phyloP scores from a whole-genome alignment of 495 filamentous ascomycete species.

The Penicillium egyptiacum region DNA sequence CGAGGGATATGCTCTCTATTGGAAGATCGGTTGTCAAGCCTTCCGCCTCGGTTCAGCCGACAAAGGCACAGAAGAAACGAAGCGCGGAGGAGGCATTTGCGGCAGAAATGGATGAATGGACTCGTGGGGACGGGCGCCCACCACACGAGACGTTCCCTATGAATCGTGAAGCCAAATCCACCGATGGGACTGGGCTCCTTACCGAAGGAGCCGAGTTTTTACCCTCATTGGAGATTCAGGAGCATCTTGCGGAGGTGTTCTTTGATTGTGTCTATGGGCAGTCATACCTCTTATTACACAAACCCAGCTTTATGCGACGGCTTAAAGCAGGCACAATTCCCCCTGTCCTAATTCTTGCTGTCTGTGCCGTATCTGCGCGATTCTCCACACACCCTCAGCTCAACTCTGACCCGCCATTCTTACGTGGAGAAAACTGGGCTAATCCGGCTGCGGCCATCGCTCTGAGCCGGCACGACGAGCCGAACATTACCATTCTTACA shows the following conservation, averaged over 20 bases:
- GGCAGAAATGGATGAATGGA: conserved; percentile 79
- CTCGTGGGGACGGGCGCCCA: conserved; percentile 53
- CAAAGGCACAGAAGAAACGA: conserved; percentile 73
- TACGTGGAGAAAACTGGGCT: conserved; percentile 90
- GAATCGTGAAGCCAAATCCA: conserved; percentile 57
- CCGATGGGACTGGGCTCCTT: conserved; percentile 69
- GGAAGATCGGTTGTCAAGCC: conserved; percentile 80
- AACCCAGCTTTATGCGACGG: conserved; percentile 92
- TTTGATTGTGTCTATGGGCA: conserved; percentile 97
- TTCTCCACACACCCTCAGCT: conserved; percentile 95
- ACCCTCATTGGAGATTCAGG: conserved; percentile 85
- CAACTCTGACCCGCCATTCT: conserved; percentile 76
- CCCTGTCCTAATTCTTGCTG: conserved; percentile 84
- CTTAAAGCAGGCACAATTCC: conserved; percentile 68
- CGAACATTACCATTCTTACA: conserved; percentile 92
- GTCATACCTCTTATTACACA: conserved; percentile 92
- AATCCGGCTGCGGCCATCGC: conserved; percentile 80
- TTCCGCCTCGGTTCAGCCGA: conserved; percentile 57
- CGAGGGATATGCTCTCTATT: conserved; percentile 57
- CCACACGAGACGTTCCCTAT: conserved; percentile 56
- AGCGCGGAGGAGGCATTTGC: conserved; percentile 87
- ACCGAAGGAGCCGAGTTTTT: conserved; percentile 81
- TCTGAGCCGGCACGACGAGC: conserved; percentile 83
- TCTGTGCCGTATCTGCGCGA: conserved; percentile 88
- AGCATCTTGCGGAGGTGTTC: conserved; percentile 91